phyloP scores from a whole-genome alignment of 2,329 filamentous ascomycete genomes.

The Ophiosphaerella herpotricha region DNA sequence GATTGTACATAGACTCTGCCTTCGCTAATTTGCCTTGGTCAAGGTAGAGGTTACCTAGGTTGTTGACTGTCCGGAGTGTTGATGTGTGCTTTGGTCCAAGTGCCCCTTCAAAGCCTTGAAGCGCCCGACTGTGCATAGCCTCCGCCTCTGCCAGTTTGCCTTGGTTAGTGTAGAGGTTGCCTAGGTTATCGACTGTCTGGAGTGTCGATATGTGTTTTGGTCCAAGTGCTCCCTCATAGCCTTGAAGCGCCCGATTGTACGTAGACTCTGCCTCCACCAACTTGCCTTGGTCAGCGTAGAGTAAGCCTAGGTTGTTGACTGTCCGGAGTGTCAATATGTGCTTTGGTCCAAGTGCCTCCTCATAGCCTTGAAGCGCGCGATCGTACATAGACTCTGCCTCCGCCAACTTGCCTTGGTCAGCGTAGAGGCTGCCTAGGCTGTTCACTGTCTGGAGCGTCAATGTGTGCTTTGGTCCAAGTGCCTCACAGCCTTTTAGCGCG shows the following conservation, averaged over 20 bases:
- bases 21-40: too few relatives aligned
- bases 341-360: not conserved
- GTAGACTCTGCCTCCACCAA: conserved; percentile 11
- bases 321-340: too few relatives aligned
- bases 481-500: conserved; percentile 16
- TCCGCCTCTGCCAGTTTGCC: conserved; percentile 4
- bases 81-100: not conserved
- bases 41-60: too few relatives aligned
- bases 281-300: conserved; percentile 18
- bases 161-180: conserved; percentile 1
- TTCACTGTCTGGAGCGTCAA: conserved; percentile 14
- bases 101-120: not conserved
- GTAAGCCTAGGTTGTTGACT: too few relatives aligned
- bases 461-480: conserved; percentile 7
- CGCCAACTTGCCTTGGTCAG: not conserved
- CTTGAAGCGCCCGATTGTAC: conserved; percentile 19
- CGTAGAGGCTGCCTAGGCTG: conserved; percentile 6
- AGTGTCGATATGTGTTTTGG: conserved; percentile 20
- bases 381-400: conserved; percentile 8
- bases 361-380: conserved; percentile 1
- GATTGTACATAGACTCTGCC: too few relatives aligned
- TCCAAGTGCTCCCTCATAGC: conserved; percentile 15
- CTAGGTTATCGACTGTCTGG: conserved; percentile 4
- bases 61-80: not conserved
- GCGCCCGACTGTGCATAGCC: conserved; percentile 5